Percentiles rank a stretch among this genome's conserved stretches.
phyloP scores from a whole-genome alignment of 805 yeast species.

The Ascoidea tarda region DNA sequence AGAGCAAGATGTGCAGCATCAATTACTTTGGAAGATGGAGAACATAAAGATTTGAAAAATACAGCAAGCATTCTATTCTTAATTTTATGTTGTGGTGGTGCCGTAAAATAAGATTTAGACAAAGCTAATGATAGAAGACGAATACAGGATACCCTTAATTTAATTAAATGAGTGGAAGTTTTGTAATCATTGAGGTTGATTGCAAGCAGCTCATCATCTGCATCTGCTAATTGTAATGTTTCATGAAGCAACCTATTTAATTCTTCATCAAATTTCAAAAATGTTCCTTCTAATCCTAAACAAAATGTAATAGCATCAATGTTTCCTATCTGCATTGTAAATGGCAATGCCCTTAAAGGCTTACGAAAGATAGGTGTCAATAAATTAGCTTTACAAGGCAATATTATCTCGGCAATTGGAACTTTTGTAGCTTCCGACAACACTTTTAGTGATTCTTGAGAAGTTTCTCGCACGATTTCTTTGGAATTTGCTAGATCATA shows the following conservation, averaged over 20 bases:
- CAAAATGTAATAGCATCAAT: conserved; percentile 96
- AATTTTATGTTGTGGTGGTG: conserved; percentile 55
- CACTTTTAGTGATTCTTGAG: conserved; percentile 54
- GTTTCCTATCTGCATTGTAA: conserved; percentile 97
- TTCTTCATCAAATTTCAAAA: conserved; percentile 81
- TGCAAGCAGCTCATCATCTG: conserved; percentile 91
- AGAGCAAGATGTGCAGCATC: conserved; percentile 90
- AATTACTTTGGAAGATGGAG: conserved; percentile 73
- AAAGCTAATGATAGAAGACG: conserved; percentile 69
- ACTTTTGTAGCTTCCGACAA: conserved; percentile 59
- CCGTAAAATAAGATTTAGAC: conserved; percentile 70
- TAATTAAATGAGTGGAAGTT: conserved; percentile 78
- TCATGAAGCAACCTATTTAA: conserved; percentile 73
- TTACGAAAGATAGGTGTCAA: conserved; percentile 93
- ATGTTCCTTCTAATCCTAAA: conserved; percentile 64
- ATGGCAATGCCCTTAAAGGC: conserved; percentile 91
- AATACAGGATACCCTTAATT: conserved; percentile 82
- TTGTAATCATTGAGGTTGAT: conserved; percentile 77
- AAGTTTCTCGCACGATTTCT: conserved; percentile 65
- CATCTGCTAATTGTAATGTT: conserved; percentile 89
- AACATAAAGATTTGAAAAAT: conserved; percentile 84
- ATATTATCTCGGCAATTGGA: conserved; percentile 61
- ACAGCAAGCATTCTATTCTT: conserved; percentile 82
- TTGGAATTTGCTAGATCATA: conserved; percentile 89
- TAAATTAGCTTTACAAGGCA: conserved; percentile 69